Base-by-base conservation (phyloP, 2,329 filamentous ascomycete species). In the Epichloe bromicola region DNA sequence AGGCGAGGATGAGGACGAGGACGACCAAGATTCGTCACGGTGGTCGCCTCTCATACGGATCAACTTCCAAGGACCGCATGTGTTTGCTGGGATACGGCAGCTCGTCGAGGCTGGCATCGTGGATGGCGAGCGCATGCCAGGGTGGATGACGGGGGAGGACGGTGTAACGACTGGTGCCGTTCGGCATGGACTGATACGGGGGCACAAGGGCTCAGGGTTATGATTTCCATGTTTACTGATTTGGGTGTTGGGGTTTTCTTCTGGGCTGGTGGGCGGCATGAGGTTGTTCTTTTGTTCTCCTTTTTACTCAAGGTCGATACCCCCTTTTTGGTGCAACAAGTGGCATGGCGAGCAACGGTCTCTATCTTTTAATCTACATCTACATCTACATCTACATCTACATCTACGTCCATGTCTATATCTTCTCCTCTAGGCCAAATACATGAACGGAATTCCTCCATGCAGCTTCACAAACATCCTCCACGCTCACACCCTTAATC, bases 61-160 rank as follows among this genome's bases (percentile, higher is more conserved):
- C 10, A 82, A 79, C 0, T 86, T 95, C 55, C 77, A 83, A 39
- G 89, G 89, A 0, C 66, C 75, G 1, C 87, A 95, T 62, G 82
- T 95, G 3, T 91, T 94, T 67, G 83, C 83, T 0, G 89, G 89
- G 0, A 74, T 95, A 23, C 76, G 87, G 46, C 80, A 85, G 60
- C 73, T 95, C 34, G 85, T 91, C 0, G 88, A 94, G 64, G 70
- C 79, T 15, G 88, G 87, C 0, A 74, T 86, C 48, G 71, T 95
- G 26, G 81, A 94, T 61, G 84, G 87, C 1, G 76, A 82, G 59
- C 78, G 73, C 50, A 90, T 94, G 85, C 88, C 89, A 0, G 85
- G 85, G 0, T 95, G 88, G 88, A 84, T 95, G 83, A 93, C 88
- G 1, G 89, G 89, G 2, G 88, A 95, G 60, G 85, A 88, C 43